Base-by-base conservation (phyloP, 345 rosid genomes). In the Syzygium oleosum region DNA sequence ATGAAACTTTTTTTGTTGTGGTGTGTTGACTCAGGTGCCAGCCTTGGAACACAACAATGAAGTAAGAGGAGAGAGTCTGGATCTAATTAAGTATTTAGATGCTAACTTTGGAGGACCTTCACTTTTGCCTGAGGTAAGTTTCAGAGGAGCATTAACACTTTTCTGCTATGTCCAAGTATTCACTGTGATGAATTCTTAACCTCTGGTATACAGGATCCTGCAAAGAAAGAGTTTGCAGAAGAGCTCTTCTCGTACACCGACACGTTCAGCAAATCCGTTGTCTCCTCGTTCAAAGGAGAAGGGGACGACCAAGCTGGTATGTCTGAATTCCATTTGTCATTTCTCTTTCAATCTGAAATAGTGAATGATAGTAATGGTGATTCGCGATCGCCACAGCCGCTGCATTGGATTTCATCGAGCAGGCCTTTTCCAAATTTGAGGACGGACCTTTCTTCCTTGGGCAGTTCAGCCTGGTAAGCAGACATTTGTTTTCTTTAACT, bases 401-500 rank as follows among this genome's bases (percentile, higher is more conserved):
- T 88, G 96, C 94, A 84, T 95, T 97, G 68, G 96, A 95, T 92
- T 85, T 90, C 90, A 89, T 96, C 27, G 99, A 96, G 91, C 89
- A 87, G 22, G 97, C 95, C 63, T 95, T 95, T 87, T 89, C 93
- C 84, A 95, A 92, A 88, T 97, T 93, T 73, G 88, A 89, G 27
- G 94, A 97, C 59, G 98, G 99, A 43, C 93, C 94, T 25, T 97
- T 96, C 95, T 94, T 97, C 90, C 95, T 97, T 5, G 97, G 95
- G 78, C 95, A 91, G 83, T 93, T 94, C 88, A 93, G 98, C 89
- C 90, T 95, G 92, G 96, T 95, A 88, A 87, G 85, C 27, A 55
- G 34, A 83, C 84, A 19, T 41, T 51, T 52, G 61, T 59, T 73
- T 84, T 54, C 27, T 34, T 65, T 23, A 21, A 51, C 29, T 51